Evolutionary conservation across 106 monocot genomes (phyloP).

Genomic region (Dioscorea dumetorum): DNA sequence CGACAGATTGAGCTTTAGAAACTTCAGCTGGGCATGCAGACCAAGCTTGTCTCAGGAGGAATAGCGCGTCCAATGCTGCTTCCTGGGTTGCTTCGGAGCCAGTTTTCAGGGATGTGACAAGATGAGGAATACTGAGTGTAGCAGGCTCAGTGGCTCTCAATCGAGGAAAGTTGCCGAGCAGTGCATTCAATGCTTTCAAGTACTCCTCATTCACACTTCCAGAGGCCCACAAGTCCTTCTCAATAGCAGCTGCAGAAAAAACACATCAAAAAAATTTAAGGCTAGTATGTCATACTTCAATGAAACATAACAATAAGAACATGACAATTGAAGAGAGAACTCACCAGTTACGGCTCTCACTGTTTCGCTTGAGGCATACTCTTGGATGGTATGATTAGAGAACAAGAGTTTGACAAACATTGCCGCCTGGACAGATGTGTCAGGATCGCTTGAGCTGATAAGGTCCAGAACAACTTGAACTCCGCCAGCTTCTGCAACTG

Average conservation of each 20-base stretch:
- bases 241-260: slow-evolving; percentile 80
- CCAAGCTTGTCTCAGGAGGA: slow-evolving; percentile 96
- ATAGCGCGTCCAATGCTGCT: slow-evolving; percentile 85
- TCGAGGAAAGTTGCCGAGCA: slow-evolving; percentile 89
- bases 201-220: slow-evolving; percentile 93
- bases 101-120: slow-evolving; percentile 85
- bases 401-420: slow-evolving; percentile 97
- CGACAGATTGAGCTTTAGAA: slow-evolving; percentile 92
- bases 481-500: slow-evolving; percentile 99
- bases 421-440: slow-evolving; percentile 96
- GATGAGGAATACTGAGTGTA: slow-evolving; percentile 87
- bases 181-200: slow-evolving; percentile 79
- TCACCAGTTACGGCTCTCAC: slow-evolving; percentile 94
- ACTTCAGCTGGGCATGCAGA: slow-evolving; percentile 91
- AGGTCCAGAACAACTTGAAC: slow-evolving; percentile 93
- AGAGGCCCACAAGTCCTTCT: slow-evolving; percentile 86
- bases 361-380: slow-evolving; percentile 98
- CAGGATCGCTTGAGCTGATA: slow-evolving; percentile 73
- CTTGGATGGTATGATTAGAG: slow-evolving; percentile 90
- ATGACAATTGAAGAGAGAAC: slow-evolving; percentile 1
- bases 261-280: neutral
- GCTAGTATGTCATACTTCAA: neutral
- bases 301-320: neutral
- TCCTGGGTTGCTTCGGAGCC: slow-evolving; percentile 94
- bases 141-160: slow-evolving; percentile 92